Base-by-base conservation (phyloP, 108 stramenopile genomes). In the Skeletonema potamos region DNA sequence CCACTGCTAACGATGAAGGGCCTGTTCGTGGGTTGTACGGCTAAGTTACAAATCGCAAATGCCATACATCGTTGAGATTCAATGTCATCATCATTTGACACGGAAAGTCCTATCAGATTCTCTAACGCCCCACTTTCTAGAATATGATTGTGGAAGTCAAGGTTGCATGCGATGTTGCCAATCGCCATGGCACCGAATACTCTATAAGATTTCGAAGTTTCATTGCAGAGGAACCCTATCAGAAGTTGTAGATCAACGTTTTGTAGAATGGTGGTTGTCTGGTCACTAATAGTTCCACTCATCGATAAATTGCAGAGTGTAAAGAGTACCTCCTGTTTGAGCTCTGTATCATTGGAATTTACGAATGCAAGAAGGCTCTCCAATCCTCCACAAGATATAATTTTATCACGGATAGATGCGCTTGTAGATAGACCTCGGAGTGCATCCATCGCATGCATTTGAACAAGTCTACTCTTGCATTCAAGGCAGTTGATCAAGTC, bases 181-280 rank as follows among this genome's bases (percentile, higher is more conserved):
- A 96, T 82, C 13, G 91, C 79, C 2, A 94, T 81, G 22, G 92
- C 92, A n/a, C 91, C 94, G 57, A 93, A 96, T n/a, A 93, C 84
- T 37, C 90, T 62, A 79, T 90, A 89, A 22, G 92, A 89, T 8
- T 88, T 70, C 64, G 91, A 91, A 15, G 88, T 82, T 48, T 48
- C 48, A 58, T 82, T 83, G 64, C 92, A 96, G 6, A 96, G 80
- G 73, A 91, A 94, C 29, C 83, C 68, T 27, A 94, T 82, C 27
- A 96, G 74, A 34, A 64, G 81, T 17, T 63, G 61, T 34, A 93
- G 79, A 37, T 88, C 83, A 15, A 92, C 55, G n/a, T 85, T 84
- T 27, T 85, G 34, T 9, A 93, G 51, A 57, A 95, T 83, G 6
- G 72, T 51, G 20, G 75, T 57, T 4, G 91, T 84, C 48, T 86